A percentile compares a stretch with the other conserved stretches of the same genome.
These are phyloP conservation scores for Cucurbitaria berberidis DNA, from an alignment of 2,329 filamentous ascomycete species.

Conservation along the genomic window DNA sequence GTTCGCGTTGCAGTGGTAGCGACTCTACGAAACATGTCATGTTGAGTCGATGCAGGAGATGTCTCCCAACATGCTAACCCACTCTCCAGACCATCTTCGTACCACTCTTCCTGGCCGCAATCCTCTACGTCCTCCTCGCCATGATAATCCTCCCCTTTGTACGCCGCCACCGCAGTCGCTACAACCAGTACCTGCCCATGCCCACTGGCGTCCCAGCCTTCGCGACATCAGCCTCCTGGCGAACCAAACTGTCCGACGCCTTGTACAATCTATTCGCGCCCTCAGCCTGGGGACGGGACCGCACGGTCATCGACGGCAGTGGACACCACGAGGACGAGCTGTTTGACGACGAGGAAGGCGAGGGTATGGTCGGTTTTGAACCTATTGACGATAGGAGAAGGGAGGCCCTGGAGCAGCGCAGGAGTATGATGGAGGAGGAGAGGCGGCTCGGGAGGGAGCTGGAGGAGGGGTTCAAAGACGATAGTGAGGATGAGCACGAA, in stretches of 20 bases:
- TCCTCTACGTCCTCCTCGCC: slow-evolving; percentile 52
- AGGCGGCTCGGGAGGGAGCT: slow-evolving; percentile 78
- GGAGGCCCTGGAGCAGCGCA: slow-evolving; percentile 48
- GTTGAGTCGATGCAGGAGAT: too few species aligned
- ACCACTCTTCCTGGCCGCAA: slow-evolving; percentile 52
- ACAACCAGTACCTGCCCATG: slow-evolving; percentile 54
- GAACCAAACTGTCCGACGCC: slow-evolving; percentile 45
- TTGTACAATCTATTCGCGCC: slow-evolving; percentile 43
- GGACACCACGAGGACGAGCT: slow-evolving; percentile 47
- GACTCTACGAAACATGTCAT: background rate
- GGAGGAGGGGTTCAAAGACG: slow-evolving; percentile 76
- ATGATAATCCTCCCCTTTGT: slow-evolving; percentile 53
- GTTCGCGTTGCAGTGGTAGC: slow-evolving; percentile 5
- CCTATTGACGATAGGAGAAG: slow-evolving; percentile 44
- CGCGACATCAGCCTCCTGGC: slow-evolving; percentile 34
- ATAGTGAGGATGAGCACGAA: slow-evolving; percentile 67
- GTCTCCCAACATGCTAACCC: too few species aligned
- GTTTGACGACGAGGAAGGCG: slow-evolving; percentile 55
- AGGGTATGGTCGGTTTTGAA: slow-evolving; percentile 56
- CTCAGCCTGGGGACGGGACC: slow-evolving; percentile 33
- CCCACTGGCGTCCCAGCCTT: slow-evolving; percentile 27
- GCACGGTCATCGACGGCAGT: slow-evolving; percentile 39
- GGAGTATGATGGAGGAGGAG: slow-evolving; percentile 56
- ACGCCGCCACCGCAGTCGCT: slow-evolving; percentile 53
- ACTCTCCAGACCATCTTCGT: slow-evolving; percentile 50